These are phyloP conservation scores for Pneumocystis sp. DNA, from an alignment of 1,139 yeast genomes.

Conservation along the genomic window DNA sequence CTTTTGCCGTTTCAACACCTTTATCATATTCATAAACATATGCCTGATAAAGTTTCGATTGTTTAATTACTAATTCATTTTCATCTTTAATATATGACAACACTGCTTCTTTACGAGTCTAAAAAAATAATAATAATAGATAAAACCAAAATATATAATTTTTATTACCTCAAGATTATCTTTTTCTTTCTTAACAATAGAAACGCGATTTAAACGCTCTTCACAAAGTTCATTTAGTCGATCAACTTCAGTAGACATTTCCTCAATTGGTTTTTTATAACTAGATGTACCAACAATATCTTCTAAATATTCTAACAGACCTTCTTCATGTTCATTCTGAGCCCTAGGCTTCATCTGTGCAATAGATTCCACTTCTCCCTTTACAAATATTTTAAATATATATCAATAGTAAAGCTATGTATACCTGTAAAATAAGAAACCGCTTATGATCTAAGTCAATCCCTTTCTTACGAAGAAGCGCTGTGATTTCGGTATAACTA, in stretches of 20 bases:
- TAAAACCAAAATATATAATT: slow-evolving; percentile 22
- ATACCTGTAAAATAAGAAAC: slow-evolving; percentile 63
- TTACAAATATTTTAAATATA: neutral
- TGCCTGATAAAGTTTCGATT: slow-evolving; percentile 45
- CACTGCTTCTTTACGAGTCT: slow-evolving; percentile 29
- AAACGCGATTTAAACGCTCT: slow-evolving; percentile 68
- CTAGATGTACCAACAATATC: slow-evolving; percentile 91
- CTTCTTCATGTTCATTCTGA: slow-evolving; percentile 83
- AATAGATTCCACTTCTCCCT: slow-evolving; percentile 92
- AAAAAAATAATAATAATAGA: neutral
- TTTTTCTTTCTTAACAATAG: slow-evolving; percentile 65
- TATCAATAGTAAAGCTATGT: neutral
- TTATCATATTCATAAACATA: slow-evolving; percentile 29
- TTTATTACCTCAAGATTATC: slow-evolving; percentile 53
- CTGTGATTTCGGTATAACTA: slow-evolving; percentile 66
- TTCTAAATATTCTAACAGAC: slow-evolving; percentile 80
- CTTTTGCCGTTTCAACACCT: neutral
- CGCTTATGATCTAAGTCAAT: slow-evolving; percentile 91
- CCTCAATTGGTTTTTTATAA: slow-evolving; percentile 66
- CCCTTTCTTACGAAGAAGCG: slow-evolving; percentile 62
- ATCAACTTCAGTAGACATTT: slow-evolving; percentile 44
- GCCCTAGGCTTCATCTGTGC: slow-evolving; percentile 99
- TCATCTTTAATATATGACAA: slow-evolving; percentile 50
- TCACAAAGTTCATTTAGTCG: slow-evolving; percentile 60
- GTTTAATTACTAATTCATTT: slow-evolving; percentile 41